phyloP scores from a whole-genome alignment of 2,329 filamentous ascomycete genomes.

The Saccharata proteae region DNA sequence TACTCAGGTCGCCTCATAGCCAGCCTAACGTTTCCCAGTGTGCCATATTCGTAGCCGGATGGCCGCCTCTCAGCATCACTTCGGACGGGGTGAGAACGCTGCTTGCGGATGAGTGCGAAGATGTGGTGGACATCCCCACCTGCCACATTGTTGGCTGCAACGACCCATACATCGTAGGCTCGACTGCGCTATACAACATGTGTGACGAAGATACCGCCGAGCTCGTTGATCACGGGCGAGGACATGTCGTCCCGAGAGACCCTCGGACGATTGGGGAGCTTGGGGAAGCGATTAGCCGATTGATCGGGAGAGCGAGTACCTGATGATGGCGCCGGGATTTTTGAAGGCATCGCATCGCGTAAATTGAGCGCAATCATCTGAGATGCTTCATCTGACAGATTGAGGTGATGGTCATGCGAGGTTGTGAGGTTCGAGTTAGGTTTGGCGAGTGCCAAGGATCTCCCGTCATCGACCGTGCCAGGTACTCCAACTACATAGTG shows the following conservation, averaged over 20 bases:
- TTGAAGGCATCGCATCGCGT: too few species aligned
- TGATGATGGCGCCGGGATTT: too few species aligned
- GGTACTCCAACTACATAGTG: too few species aligned
- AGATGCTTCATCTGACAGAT: too few species aligned
- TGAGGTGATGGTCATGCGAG: too few species aligned
- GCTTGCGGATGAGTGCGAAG: conserved; percentile 29
- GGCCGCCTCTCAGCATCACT: conserved; percentile 26
- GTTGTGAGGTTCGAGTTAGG: too few species aligned
- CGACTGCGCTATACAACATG: conserved; percentile 49
- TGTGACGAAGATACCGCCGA: conserved; percentile 47
- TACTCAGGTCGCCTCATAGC: too few species aligned
- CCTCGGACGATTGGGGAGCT: conserved; percentile 20
- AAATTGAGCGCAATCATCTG: too few species aligned
- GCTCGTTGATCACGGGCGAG: conserved; percentile 55
- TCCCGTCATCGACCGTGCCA: too few species aligned
- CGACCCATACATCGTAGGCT: conserved; percentile 50
- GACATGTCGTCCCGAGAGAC: conserved; percentile 44
- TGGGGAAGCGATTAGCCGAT: conserved; percentile 16
- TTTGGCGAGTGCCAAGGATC: too few species aligned
- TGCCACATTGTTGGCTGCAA: conserved; percentile 26
- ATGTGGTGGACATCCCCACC: conserved; percentile 28
- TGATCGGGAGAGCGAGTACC: conserved; percentile 12
- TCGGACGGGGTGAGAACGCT: conserved; percentile 18
- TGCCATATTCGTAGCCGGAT: conserved; percentile 38
- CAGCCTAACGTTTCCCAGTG: conserved; percentile 30